phyloP scores from a whole-genome alignment of 2,329 filamentous ascomycete genomes.

The Tolypocladium tropicale region DNA sequence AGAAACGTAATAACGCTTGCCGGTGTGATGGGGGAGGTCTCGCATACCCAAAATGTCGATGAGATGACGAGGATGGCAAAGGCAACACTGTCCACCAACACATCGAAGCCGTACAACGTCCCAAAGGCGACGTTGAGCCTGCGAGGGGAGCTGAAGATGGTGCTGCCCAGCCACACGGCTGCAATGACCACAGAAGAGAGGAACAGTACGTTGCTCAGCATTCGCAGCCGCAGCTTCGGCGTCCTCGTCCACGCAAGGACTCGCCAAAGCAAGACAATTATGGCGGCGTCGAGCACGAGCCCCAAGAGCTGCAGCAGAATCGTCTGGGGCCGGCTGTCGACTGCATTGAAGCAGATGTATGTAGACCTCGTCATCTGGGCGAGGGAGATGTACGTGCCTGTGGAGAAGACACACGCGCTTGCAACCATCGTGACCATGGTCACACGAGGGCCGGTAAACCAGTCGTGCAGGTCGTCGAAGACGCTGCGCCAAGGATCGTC shows the following conservation, averaged over 20 bases:
- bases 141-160: slow-evolving; percentile 15
- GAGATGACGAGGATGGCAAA: slow-evolving; percentile 35
- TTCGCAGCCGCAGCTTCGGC: slow-evolving; percentile 33
- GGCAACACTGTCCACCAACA: slow-evolving; percentile 35
- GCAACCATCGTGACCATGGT: slow-evolving; percentile 23
- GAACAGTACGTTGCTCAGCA: slow-evolving; percentile 31
- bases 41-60: slow-evolving; percentile 33
- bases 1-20: slow-evolving; percentile 32
- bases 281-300: slow-evolving; percentile 33
- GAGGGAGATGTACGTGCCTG: slow-evolving; percentile 30
- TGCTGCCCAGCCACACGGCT: slow-evolving; percentile 23
- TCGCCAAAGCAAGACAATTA: slow-evolving; percentile 39
- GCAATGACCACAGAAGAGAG: slow-evolving; percentile 27
- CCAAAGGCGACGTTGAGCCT: slow-evolving; percentile 23
- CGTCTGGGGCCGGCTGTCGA: slow-evolving; percentile 27
- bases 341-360: slow-evolving; percentile 36
- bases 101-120: slow-evolving; percentile 37
- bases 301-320: slow-evolving; percentile 32
- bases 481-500: slow-evolving; percentile 39
- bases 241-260: slow-evolving; percentile 40
- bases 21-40: slow-evolving; percentile 33
- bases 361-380: slow-evolving; percentile 33
- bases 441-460: slow-evolving; percentile 32
- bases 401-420: slow-evolving; percentile 27
- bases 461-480: slow-evolving; percentile 36